These are phyloP conservation scores for Xylaria telfairii DNA, from an alignment of 495 filamentous ascomycete genomes.

Conservation along the genomic window DNA sequence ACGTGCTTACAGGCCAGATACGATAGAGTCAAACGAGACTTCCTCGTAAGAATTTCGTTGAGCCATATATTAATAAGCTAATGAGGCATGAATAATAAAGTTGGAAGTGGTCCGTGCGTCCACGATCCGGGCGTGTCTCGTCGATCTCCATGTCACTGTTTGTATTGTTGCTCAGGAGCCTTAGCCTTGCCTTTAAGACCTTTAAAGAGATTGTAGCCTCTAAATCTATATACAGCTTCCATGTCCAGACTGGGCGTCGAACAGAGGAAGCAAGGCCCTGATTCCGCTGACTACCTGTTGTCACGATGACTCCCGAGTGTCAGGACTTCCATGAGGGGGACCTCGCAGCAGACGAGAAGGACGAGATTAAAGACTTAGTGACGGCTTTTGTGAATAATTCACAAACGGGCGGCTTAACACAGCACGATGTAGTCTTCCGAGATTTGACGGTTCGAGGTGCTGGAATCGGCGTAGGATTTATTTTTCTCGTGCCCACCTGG, in stretches of 20 bases:
- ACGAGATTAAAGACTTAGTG: not conserved
- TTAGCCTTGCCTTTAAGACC: not conserved
- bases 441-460: constrained; percentile 2
- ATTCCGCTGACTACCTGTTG: not conserved
- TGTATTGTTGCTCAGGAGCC: constrained; percentile 4
- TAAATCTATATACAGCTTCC: not conserved
- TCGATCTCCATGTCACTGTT: not conserved
- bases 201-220: constrained; percentile 7
- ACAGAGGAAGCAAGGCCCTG: not conserved
- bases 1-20: not conserved
- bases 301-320: not conserved
- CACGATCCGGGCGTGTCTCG: not conserved
- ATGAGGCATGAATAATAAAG: not conserved
- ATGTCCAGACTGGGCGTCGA: not conserved
- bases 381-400: not conserved
- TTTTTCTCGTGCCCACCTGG: not conserved
- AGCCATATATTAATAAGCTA: not conserved
- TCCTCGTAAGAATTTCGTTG: not conserved
- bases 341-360: not conserved
- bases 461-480: not conserved
- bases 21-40: not conserved
- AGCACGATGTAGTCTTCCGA: not conserved
- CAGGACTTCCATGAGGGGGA: not conserved
- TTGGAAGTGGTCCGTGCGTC: not conserved
- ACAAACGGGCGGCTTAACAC: not conserved